A percentile compares a stretch with the other conserved stretches of the same genome.
These are phyloP conservation scores for Nannizziopsis arthrosporioides DNA, from an alignment of 2,329 filamentous ascomycete genomes.

Conservation along the genomic window DNA sequence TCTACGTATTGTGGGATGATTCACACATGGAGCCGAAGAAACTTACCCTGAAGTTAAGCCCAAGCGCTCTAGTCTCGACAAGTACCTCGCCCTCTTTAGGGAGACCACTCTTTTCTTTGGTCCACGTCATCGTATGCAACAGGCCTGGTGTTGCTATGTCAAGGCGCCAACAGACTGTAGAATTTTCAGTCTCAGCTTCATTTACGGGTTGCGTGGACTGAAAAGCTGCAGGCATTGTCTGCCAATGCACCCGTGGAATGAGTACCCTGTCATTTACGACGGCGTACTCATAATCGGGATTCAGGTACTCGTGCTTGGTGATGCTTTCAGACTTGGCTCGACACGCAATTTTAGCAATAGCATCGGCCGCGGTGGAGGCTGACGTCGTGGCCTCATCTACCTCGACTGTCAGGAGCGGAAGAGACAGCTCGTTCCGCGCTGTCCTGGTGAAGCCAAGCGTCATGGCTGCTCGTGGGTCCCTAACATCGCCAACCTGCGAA, in stretches of 20 bases:
- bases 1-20: no score
- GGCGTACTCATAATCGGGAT: constrained; percentile 6
- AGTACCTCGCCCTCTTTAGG: constrained; percentile 19
- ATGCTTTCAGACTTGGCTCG: not conserved
- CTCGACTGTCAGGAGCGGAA: no score
- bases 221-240: not conserved
- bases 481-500: no score
- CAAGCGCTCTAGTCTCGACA: constrained; percentile 23
- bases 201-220: not conserved
- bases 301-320: not conserved
- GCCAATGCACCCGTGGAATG: not conserved
- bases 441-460: no score
- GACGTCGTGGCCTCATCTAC: no score
- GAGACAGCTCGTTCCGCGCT: no score
- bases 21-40: not conserved
- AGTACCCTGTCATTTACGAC: not conserved
- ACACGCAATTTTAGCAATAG: no score
- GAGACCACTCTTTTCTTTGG: not conserved
- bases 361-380: not conserved
- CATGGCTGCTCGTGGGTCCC: no score
- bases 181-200: no score
- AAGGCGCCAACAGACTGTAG: no score
- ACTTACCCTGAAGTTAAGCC: constrained; percentile 22
- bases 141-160: not conserved
- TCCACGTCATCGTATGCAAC: constrained; percentile 1